Evolutionary conservation across 2,329 filamentous ascomycete species (phyloP).

Genomic region (Pseudogymnoascus verrucosus): DNA sequence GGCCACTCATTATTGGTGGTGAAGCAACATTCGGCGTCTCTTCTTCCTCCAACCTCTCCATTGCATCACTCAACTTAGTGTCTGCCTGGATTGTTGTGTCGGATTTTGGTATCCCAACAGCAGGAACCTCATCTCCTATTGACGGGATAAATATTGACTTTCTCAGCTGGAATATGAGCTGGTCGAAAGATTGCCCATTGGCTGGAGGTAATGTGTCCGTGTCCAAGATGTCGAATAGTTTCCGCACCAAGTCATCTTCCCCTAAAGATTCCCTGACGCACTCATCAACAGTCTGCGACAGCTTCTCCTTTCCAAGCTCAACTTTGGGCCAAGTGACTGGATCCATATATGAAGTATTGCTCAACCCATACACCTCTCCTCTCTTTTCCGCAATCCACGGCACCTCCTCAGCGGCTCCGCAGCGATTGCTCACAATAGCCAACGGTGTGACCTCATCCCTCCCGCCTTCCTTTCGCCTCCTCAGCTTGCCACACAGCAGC

Average conservation of each 20-base stretch:
- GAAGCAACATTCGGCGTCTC: constrained; percentile 32
- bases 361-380: constrained; percentile 49
- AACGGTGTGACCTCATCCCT: constrained; percentile 37
- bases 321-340: constrained; percentile 55
- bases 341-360: constrained; percentile 52
- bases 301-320: constrained; percentile 37
- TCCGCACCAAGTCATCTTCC: constrained; percentile 43
- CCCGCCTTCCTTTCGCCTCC: constrained; percentile 22
- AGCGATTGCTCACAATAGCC: constrained; percentile 56
- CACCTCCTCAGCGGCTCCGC: constrained; percentile 43
- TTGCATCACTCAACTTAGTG: constrained; percentile 25
- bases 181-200: constrained; percentile 37
- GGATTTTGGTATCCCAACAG: constrained; percentile 2
- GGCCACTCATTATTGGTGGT: constrained; percentile 44
- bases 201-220: constrained; percentile 45
- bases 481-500: constrained; percentile 55
- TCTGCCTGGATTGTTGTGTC: constrained; percentile 30
- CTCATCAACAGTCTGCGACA: constrained; percentile 33
- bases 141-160: constrained; percentile 54
- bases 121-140: constrained; percentile 42
- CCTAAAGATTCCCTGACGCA: constrained; percentile 31
- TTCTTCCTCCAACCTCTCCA: constrained; percentile 24
- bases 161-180: constrained; percentile 46
- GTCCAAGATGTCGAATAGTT: constrained; percentile 48
- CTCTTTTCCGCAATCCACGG: constrained; percentile 48